These are phyloP conservation scores for Laburnicola sp. DNA, from an alignment of 2,329 filamentous ascomycete species.

Conservation along the genomic window DNA sequence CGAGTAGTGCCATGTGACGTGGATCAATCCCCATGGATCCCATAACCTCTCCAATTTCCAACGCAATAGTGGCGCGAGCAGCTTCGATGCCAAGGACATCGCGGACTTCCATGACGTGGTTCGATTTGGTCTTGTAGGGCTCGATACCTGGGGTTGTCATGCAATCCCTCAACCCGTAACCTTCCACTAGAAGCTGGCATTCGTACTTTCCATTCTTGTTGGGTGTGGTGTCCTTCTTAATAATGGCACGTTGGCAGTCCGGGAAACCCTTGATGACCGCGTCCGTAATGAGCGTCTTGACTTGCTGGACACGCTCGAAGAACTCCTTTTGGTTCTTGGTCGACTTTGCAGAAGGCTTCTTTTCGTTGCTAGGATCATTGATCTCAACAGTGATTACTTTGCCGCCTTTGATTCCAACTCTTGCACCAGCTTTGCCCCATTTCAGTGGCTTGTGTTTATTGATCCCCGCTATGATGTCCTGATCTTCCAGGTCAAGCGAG, in stretches of 20 bases:
- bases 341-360: slow-evolving; percentile 34
- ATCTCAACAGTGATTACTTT: slow-evolving; percentile 73
- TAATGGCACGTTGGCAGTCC: slow-evolving; percentile 82
- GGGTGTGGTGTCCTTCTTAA: slow-evolving; percentile 73
- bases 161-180: slow-evolving; percentile 84
- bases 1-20: slow-evolving; percentile 94
- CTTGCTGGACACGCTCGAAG: slow-evolving; percentile 77
- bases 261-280: slow-evolving; percentile 91
- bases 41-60: slow-evolving; percentile 89
- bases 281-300: slow-evolving; percentile 78
- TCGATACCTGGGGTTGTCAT: slow-evolving; percentile 94
- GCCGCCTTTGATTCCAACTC: slow-evolving; percentile 37
- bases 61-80: slow-evolving; percentile 82
- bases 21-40: slow-evolving; percentile 93
- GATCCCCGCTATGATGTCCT: slow-evolving; percentile 77
- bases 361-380: slow-evolving; percentile 48
- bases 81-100: slow-evolving; percentile 94
- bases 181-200: slow-evolving; percentile 74
- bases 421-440: slow-evolving; percentile 67
- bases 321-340: slow-evolving; percentile 59
- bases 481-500: slow-evolving; percentile 74
- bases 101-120: slow-evolving; percentile 86
- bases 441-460: slow-evolving; percentile 82
- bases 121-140: slow-evolving; percentile 72
- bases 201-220: slow-evolving; percentile 66